Conservation (phyloP, 2,329 filamentous ascomycete species). For the Phialocephala subalpina region DNA sequence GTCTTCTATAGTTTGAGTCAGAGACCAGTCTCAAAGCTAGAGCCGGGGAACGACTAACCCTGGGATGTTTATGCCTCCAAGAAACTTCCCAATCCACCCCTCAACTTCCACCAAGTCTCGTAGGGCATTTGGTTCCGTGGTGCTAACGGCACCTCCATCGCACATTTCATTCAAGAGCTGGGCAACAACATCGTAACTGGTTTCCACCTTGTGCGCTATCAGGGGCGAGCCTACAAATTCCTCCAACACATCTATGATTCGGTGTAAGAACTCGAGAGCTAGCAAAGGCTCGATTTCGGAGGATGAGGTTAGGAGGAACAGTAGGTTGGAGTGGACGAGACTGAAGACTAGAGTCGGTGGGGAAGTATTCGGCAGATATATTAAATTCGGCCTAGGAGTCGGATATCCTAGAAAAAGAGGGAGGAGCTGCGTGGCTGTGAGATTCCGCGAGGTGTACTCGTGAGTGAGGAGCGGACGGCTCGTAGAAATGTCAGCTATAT, state of each 20-base stretch:
- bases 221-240: slow-evolving; percentile 92
- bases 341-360: slow-evolving; percentile 91
- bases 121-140: slow-evolving; percentile 92
- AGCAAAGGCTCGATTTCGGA: slow-evolving; percentile 88
- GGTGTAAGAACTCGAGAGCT: slow-evolving; percentile 92
- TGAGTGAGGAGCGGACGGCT: slow-evolving; percentile 90
- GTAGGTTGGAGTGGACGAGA: slow-evolving; percentile 83
- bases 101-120: slow-evolving; percentile 92
- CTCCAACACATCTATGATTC: slow-evolving; percentile 90
- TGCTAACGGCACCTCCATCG: slow-evolving; percentile 87
- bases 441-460: slow-evolving; percentile 81
- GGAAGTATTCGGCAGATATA: slow-evolving; percentile 83
- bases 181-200: slow-evolving; percentile 90
- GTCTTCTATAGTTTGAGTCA: slow-evolving; percentile 35
- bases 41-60: slow-evolving; percentile 56
- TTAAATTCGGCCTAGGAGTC: slow-evolving; percentile 81
- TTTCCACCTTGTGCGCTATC: slow-evolving; percentile 85
- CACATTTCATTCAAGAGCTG: slow-evolving; percentile 97
- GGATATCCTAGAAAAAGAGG: slow-evolving; percentile 88
- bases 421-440: slow-evolving; percentile 78
- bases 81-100: slow-evolving; percentile 85
- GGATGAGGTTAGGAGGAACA: slow-evolving; percentile 86
- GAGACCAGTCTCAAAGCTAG: not conserved
- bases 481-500: slow-evolving; percentile 15
- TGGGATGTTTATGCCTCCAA: slow-evolving; percentile 87